These are phyloP conservation scores for Lithohypha guttulata DNA, from an alignment of 2,329 filamentous ascomycete genomes.

Conservation along the genomic window DNA sequence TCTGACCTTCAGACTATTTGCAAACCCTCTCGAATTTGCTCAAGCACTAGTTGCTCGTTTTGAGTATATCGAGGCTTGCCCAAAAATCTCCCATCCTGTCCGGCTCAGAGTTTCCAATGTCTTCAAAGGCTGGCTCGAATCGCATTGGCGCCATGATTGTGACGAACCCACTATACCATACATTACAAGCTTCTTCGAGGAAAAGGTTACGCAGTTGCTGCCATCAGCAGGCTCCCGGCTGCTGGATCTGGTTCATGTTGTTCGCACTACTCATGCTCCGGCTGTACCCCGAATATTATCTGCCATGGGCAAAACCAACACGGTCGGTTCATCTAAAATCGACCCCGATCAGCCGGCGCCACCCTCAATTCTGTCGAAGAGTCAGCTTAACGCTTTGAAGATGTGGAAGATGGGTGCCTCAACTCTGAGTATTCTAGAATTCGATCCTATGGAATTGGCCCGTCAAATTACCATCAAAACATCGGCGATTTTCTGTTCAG, in stretches of 20 bases:
- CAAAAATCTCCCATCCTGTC: conserved; percentile 65
- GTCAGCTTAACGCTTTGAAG: conserved; percentile 60
- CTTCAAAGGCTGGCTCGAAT: conserved; percentile 95
- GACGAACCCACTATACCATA: conserved; percentile 65
- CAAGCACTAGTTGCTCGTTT: conserved; percentile 81
- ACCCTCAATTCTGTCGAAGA: conserved; percentile 58
- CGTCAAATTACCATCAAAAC: conserved; percentile 88
- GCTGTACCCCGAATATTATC: conserved; percentile 74
- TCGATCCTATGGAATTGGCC: conserved; percentile 82
- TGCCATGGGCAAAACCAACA: conserved; percentile 78
- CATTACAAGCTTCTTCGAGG: conserved; percentile 70
- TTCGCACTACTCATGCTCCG: conserved; percentile 59
- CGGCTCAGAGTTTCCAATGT: conserved; percentile 88
- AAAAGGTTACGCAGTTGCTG: conserved; percentile 56
- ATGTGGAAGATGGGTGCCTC: conserved; percentile 64
- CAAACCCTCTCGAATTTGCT: conserved; percentile 66
- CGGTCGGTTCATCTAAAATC: conserved; percentile 59
- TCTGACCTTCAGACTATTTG: conserved; percentile 89
- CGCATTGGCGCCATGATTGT: conserved; percentile 77
- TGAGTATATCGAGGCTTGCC: conserved; percentile 75
- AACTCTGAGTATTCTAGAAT: conserved; percentile 69
- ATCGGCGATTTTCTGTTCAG: conserved; percentile 81
- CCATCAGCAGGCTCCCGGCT: conserved; percentile 73
- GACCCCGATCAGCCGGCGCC: conserved; percentile 63
- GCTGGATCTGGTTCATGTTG: conserved; percentile 66